Percentiles rank a stretch among this genome's conserved stretches.
phyloP scores from a whole-genome alignment of 2,329 filamentous ascomycete genomes.

The Fusarium euwallaceae region DNA sequence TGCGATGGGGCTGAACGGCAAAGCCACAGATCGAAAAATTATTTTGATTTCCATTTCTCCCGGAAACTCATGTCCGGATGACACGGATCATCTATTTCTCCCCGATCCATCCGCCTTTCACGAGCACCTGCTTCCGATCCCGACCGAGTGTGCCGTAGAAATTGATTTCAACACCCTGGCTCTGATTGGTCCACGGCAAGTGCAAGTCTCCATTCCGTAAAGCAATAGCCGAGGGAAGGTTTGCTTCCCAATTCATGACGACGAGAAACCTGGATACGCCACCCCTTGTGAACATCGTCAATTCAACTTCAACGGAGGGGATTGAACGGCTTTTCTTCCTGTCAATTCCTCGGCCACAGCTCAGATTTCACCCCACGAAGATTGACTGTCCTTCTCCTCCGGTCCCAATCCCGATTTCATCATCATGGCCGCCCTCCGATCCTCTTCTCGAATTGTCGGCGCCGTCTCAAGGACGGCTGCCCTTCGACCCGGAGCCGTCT shows the following conservation, averaged over 20 bases:
- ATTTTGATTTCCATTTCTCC: constrained; percentile 36
- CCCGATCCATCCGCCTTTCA: constrained; percentile 38
- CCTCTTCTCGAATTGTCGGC: constrained; percentile 67
- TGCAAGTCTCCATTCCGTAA: constrained; percentile 31
- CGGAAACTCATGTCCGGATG: background rate
- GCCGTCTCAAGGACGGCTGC: constrained; percentile 57
- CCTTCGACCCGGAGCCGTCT: constrained; percentile 57
- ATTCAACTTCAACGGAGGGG: constrained; percentile 44
- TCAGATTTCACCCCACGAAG: constrained; percentile 36
- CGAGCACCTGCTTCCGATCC: constrained; percentile 42
- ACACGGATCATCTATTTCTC: constrained; percentile 8
- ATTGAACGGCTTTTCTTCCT: constrained; percentile 46
- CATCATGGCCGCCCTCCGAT: constrained; percentile 73
- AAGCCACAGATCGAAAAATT: constrained; percentile 11
- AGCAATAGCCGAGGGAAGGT: constrained; percentile 51
- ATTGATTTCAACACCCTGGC: constrained; percentile 49
- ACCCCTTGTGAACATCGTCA: constrained; percentile 41
- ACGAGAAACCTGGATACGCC: constrained; percentile 42
- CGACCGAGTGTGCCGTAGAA: constrained; percentile 34
- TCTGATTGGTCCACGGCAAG: constrained; percentile 43
- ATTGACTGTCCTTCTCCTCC: constrained; percentile 48
- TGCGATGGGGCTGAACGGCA: constrained; percentile 16
- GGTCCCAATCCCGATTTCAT: constrained; percentile 46
- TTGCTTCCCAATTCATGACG: constrained; percentile 47
- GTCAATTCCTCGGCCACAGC: constrained; percentile 43